Base-by-base conservation (phyloP, 139 green algal genomes). In the Spirogloea muscicola region DNA sequence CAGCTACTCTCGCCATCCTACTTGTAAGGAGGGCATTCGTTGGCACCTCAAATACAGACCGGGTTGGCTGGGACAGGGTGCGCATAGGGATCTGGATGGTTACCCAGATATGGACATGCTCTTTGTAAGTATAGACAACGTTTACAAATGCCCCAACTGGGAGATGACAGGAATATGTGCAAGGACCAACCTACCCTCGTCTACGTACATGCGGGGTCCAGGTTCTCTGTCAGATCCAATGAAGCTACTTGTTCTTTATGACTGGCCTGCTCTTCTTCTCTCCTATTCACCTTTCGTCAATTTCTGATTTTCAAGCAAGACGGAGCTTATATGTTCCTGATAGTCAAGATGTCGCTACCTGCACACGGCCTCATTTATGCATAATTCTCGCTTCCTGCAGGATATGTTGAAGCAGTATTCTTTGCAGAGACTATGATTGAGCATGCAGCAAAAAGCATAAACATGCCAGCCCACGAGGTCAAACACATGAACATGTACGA, bases 401-500 rank as follows among this genome's bases (percentile, higher is more conserved):
- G 55, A 3, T 71, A 57, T 6, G 6, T 82, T 49, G 67, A 77
- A 40, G 42, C 65, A 5, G 41, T 67, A 13, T 69, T 77, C 58
- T 39, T 82, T 41, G 69, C 69, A 3, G 74, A 82, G 74, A 68
- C 4, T 10, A 48, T 69, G 9, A 7, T 82, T 13, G 74, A 82
- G 40, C 64, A 75, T 49, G 74, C 60, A 64, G 74, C 74, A 16
- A n/a, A 3, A 33, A 29, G 3, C n/a, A 9, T 76, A 10, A 64
- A 46, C 42, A 10, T 68, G 42, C 67, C 66, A 3, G 27, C 65
- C 6, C 64, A 82, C 18, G 27, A 68, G 21, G 48, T 82, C 16
- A 40, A 55, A 1, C 34, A 37, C 4, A 10, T 31, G n/a, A 82
- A 82, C 58, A 37, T 68, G 49, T 82, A 82, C 67, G n/a, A 41